Evolutionary conservation across 306 rosid species (phyloP).

Genomic region (Cucurbita argyrosperma): DNA sequence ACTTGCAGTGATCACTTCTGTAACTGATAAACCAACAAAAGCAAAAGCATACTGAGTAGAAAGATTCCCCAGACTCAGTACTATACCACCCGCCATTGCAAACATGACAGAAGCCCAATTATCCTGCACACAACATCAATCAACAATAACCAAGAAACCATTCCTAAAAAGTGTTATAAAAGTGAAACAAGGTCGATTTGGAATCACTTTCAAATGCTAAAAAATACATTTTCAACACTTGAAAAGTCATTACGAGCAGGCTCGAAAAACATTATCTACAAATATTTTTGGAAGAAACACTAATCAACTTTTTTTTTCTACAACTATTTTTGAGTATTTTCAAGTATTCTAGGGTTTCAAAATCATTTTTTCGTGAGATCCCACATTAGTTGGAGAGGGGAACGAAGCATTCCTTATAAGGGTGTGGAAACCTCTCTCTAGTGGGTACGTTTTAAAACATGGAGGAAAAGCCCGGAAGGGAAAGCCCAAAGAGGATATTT

Average conservation of each 20-base stretch:
- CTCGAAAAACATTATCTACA: not conserved
- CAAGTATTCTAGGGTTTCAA: too few species aligned
- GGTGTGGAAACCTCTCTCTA: too few species aligned
- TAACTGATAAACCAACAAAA: constrained; percentile 77
- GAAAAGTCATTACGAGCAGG: not conserved
- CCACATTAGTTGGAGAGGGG: too few species aligned
- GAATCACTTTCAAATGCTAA: not conserved
- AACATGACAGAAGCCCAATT: constrained; percentile 74
- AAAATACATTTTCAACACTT: not conserved
- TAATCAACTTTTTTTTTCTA: not conserved
- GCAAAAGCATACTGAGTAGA: constrained; percentile 82
- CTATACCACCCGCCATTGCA: constrained; percentile 82
- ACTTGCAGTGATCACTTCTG: constrained; percentile 74
- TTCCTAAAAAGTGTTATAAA: not conserved
- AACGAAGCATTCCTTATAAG: too few species aligned
- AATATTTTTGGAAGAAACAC: not conserved
- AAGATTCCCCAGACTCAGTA: constrained; percentile 72
- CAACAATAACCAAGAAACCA: not conserved
- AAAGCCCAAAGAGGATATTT: too few species aligned
- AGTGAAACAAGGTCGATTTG: not conserved
- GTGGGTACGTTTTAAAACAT: too few species aligned
- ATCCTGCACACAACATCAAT: constrained; percentile 28
- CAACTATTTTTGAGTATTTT: not conserved
- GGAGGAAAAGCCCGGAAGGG: too few species aligned
- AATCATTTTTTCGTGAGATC: too few species aligned